Base-by-base conservation (phyloP, 768 basidiomycete genomes). In the Leccinum sublutescens region DNA sequence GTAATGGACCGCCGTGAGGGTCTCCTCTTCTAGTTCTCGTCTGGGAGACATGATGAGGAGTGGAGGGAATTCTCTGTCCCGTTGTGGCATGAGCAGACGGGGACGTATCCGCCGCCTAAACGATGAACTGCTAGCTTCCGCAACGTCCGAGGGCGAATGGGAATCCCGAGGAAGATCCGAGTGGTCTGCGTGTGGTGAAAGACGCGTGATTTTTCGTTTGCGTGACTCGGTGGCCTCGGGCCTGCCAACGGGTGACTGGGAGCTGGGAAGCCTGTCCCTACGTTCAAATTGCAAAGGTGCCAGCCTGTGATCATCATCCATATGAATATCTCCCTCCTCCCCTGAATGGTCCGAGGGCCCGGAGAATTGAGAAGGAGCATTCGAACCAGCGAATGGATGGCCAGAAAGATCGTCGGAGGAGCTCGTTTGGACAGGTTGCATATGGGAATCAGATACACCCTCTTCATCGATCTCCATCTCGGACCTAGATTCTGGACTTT, bases 51-150 rank as follows among this genome's bases (percentile, higher is more conserved):
- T 59, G 2, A 62, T 21, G 40, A 70, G 63, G 50, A 71, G 68
- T 31, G 70, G 68, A 11, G 70, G 45, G 11, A 71, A 69, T 48
- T 63, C 60, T n/a, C 55, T 14, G 34, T 58, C 65, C 31, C 43
- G 56, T 40, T 29, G 60, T 8, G 6, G 31, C 48, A 34, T 9
- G 14, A 15, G 31, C 50, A 58, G 27, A 23, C 64, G 61, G 15
- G 52, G 61, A 23, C 69, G 59, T 33, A 21, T 34, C 50, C 57
- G 60, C 34, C 55, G 52, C 10, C 15, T 4, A 12, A 50, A 21
- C 6, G 9, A 50, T 8, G 58, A 17, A 25, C 27, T 19, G 7
- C 19, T 23, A 40, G 36, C 3, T 5, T 55, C 56, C 3, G 15
- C 40, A 19, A 14, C 40, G 40, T 11, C 10, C 15, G 50, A 5